Conservation (phyloP, 495 filamentous ascomycete species). For the Daldinia grandis region DNA sequence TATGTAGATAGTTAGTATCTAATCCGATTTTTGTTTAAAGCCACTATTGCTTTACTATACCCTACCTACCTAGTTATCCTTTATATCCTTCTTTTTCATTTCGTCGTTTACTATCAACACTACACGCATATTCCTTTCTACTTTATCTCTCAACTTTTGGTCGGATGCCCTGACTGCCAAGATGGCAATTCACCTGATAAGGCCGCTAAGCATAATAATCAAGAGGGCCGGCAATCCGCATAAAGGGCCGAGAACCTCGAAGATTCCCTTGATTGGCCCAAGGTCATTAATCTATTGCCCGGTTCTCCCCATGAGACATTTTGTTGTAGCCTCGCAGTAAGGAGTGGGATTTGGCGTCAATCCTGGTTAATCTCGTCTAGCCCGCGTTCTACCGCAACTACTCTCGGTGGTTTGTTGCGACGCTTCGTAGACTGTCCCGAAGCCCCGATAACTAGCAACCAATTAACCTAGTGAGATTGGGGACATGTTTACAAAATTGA, state of each 20-base stretch:
- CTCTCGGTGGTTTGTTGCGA: slow-evolving; percentile 15
- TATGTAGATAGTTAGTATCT: not conserved
- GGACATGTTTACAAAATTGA: not conserved
- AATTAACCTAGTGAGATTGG: not conserved
- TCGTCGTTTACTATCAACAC: not conserved
- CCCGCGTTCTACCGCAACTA: slow-evolving; percentile 11
- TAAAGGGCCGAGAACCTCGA: slow-evolving; percentile 36
- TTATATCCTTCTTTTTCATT: not conserved
- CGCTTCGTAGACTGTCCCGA: slow-evolving; percentile 10
- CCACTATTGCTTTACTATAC: not conserved
- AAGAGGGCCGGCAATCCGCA: slow-evolving; percentile 37
- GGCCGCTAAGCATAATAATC: slow-evolving; percentile 25
- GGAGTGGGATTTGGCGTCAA: slow-evolving; percentile 14
- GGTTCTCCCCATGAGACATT: slow-evolving; percentile 36
- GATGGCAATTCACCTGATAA: slow-evolving; percentile 21
- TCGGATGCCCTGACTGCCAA: slow-evolving; percentile 23
- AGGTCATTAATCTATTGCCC: slow-evolving; percentile 30
- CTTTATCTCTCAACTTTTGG: slow-evolving; percentile 28
- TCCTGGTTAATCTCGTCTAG: slow-evolving; percentile 2
- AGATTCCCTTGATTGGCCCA: slow-evolving; percentile 17
- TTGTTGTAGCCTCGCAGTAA: slow-evolving; percentile 34
- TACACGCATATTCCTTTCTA: slow-evolving; percentile 2
- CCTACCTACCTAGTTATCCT: too few relatives aligned
- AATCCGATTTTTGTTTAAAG: not conserved
- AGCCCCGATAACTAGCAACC: not conserved